phyloP scores from a whole-genome alignment of 148 eudicot species.

The Simmondsia chinensis region DNA sequence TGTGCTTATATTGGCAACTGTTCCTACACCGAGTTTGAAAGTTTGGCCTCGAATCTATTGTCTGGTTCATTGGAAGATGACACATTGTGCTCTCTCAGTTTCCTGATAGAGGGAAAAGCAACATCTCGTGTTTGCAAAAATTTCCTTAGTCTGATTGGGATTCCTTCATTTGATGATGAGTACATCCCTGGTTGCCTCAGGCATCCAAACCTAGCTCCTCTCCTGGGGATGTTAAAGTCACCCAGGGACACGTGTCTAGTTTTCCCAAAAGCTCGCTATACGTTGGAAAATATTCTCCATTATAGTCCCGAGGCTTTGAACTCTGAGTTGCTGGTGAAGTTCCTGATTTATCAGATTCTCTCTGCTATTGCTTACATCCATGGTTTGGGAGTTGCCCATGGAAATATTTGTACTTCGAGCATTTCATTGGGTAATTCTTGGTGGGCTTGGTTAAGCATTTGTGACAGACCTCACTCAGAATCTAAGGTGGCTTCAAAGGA shows the following conservation, averaged over 20 bases:
- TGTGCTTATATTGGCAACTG: constrained; percentile 52
- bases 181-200: constrained; percentile 80
- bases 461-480: constrained; percentile 29
- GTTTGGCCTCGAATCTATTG: constrained; percentile 34
- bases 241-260: constrained; percentile 32
- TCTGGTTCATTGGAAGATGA: constrained; percentile 66
- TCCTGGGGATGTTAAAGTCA: constrained; percentile 59
- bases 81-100: constrained; percentile 42
- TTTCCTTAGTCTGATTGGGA: constrained; percentile 61
- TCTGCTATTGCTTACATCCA: constrained; percentile 77
- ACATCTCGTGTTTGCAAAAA: constrained; percentile 41
- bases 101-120: constrained; percentile 68
- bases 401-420: constrained; percentile 55
- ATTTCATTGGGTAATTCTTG: constrained; percentile 52
- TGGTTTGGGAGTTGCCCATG: constrained; percentile 71
- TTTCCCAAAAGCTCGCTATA: constrained; percentile 63
- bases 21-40: constrained; percentile 39
- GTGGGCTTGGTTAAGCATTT: constrained; percentile 81
- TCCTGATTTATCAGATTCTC: constrained; percentile 72
- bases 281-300: constrained; percentile 75
- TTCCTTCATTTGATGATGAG: constrained; percentile 65
- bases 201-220: constrained; percentile 86
- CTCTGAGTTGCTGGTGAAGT: constrained; percentile 64
- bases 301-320: constrained; percentile 68
- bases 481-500: constrained; percentile 11